Percentiles rank a stretch among this genome's conserved stretches.
Evolutionary conservation across 768 basidiomycete species (phyloP).

Genomic region (Termitomyces sp.): DNA sequence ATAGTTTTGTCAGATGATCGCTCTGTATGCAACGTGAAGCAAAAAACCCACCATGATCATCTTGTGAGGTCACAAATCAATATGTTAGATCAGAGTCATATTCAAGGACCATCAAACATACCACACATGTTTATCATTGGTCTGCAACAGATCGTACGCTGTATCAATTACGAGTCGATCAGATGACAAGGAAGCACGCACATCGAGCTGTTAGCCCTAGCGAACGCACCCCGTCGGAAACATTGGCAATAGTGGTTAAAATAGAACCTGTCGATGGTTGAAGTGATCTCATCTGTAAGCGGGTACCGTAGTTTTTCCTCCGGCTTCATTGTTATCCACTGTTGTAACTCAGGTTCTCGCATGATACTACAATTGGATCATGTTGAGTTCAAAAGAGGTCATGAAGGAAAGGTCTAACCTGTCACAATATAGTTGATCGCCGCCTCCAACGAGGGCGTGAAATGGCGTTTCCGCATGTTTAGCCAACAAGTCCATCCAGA

Average conservation of each 20-base stretch:
- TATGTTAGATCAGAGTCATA: background rate
- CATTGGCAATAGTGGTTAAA: conserved; percentile 88
- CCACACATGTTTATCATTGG: conserved; percentile 88
- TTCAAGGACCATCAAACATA: conserved; percentile 35
- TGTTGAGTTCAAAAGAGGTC: background rate
- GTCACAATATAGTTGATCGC: conserved; percentile 90
- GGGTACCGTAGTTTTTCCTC: conserved; percentile 52
- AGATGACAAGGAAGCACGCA: conserved; percentile 32
- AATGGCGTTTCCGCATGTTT: conserved; percentile 79
- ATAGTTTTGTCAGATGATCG: background rate
- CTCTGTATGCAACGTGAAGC: background rate
- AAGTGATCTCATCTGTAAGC: conserved; percentile 65
- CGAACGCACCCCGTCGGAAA: conserved; percentile 88
- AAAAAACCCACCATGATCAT: conserved; percentile 69
- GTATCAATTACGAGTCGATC: conserved; percentile 1
- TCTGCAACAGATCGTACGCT: conserved; percentile 27
- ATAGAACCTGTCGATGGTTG: conserved; percentile 80
- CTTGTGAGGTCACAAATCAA: conserved; percentile 25
- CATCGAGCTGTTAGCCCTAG: conserved; percentile 87
- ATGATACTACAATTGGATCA: conserved; percentile 44
- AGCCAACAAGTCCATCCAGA: conserved; percentile 89
- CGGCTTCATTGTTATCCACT: conserved; percentile 67
- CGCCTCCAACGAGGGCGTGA: conserved; percentile 90
- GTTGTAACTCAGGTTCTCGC: conserved; percentile 83
- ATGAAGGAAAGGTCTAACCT: conserved; percentile 33